Base-by-base conservation (phyloP, 1,284 basidiomycete genomes). In the Mixia osmundae region DNA sequence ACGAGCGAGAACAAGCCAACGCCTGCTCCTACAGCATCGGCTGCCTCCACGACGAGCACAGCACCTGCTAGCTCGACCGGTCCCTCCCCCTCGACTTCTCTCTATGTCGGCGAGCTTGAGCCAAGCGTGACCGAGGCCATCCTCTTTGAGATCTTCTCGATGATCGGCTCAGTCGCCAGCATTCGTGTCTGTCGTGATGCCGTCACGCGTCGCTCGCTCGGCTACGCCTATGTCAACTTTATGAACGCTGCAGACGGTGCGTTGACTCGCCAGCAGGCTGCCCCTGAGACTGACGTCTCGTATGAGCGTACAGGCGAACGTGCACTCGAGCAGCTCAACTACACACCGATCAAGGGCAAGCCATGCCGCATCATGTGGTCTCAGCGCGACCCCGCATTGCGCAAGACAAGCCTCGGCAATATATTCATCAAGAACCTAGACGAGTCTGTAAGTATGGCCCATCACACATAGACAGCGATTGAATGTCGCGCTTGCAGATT, bases 311-410 rank as follows among this genome's bases (percentile, higher is more conserved):
- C 46, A 80, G 76, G 76, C 55, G 91, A 99, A 66, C 83, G 87
- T 57, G 89, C 91, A 45, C 70, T 99, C 47, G 91, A 99, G 66
- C 82, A 89, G 64, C 75, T 99, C 61, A 99, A 99, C 66, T 99
- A 97, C 62, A 94, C 89, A 47, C 65, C 89, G 54, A 97, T 99
- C 66, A 95, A 95, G 68, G 76, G 76, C 61, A 79, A 83, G 54
- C 76, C 91, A 47, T 99, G 91, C 68, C 85, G 91, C 54, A 99
- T 99, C 67, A 99, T 99, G 91, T 95, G 91, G 87, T 95, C 87
- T 54, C 89, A 97, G 71, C 82, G 91, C 58, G 91, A 97, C 66
- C 91, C 91, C 44, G 80, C 83, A 51, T 72, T 97, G 54, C 83
- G 91, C 62, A 95, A 97, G 71, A 95, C 87, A 47, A 87, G 87